Base-by-base conservation (phyloP, 345 rosid genomes). In the Eucalyptus globulus region DNA sequence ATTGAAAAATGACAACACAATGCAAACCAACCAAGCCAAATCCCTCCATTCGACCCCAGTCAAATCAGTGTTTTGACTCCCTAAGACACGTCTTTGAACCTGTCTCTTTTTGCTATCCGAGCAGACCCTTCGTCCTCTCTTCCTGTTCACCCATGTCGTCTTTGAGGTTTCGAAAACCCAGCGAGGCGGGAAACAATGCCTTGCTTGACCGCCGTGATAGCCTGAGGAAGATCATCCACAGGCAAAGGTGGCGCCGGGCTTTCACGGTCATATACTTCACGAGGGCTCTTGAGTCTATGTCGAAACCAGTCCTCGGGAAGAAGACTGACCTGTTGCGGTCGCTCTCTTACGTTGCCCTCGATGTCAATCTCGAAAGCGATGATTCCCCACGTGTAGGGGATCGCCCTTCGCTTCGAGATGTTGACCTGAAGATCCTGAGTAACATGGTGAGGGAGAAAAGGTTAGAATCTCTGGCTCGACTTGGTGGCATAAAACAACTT, bases 191-290 rank as follows among this genome's bases (percentile, higher is more conserved):
- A 27, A 80, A 0, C 12, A 10, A n/a, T 47, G 89, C 34, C 11
- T n/a, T 13, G 14, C 56, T 24, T 0, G 37, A n/a, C 6, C 4
- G 7, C 7, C 17, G 7, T 0, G 0, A 45, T 34, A 15, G 54
- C 29, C 43, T 3, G 9, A 14, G 26, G n/a, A 65, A 29, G 89
- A 50, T 67, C 1, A 15, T 9, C 45, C 83, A 47, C 60, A 51
- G 85, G 85, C 37, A 1, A 44, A 65, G 89, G 83, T 76, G 83
- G 83, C 83, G 83, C 0, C 22, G 43, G 45, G 83, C 83, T 0
- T 76, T 37, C 45, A 76, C 45, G 0, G 83, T 76, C 45, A 76
- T 76, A 19, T 37, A 37, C 47, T 76, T 37, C 83, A 87, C 47
- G 22, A 87, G 53, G 89, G 86, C 29, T 31, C 89, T 87, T 31